Evolutionary conservation across 495 filamentous ascomycete genomes (phyloP).

Genomic region (Neohortaea acidophila): DNA sequence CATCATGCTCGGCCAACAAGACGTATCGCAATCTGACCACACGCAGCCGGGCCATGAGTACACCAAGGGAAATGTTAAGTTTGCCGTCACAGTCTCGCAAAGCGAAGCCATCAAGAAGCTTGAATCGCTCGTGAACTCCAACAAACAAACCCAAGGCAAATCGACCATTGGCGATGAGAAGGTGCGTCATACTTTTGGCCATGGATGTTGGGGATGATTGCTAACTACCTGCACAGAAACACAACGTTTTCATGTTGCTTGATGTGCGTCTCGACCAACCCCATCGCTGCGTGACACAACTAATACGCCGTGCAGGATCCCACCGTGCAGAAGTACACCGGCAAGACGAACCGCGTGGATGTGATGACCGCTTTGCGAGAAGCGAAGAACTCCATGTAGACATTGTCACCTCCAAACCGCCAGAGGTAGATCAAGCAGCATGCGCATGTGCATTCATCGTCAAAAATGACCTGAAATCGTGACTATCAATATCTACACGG

Average conservation of each 20-base stretch:
- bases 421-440: no score
- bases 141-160: constrained; percentile 81
- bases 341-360: constrained; percentile 64
- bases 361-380: constrained; percentile 78
- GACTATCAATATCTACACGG: no score
- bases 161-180: constrained; percentile 98
- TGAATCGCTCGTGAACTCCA: constrained; percentile 56
- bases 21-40: neutral
- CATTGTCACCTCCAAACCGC: no score
- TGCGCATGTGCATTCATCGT: no score
- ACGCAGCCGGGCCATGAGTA: constrained; percentile 85
- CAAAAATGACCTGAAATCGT: no score
- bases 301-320: constrained; percentile 44
- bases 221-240: constrained; percentile 39
- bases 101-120: constrained; percentile 64
- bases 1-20: neutral
- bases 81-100: constrained; percentile 57
- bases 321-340: constrained; percentile 67
- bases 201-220: neutral
- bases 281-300: constrained; percentile 2
- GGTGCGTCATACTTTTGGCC: constrained; percentile 33
- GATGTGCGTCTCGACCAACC: constrained; percentile 41
- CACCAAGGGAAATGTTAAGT: constrained; percentile 85
- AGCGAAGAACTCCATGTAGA: constrained; percentile 62
- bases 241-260: constrained; percentile 94